phyloP scores from a whole-genome alignment of 441 rosid species.

The Mallotus repandus region DNA sequence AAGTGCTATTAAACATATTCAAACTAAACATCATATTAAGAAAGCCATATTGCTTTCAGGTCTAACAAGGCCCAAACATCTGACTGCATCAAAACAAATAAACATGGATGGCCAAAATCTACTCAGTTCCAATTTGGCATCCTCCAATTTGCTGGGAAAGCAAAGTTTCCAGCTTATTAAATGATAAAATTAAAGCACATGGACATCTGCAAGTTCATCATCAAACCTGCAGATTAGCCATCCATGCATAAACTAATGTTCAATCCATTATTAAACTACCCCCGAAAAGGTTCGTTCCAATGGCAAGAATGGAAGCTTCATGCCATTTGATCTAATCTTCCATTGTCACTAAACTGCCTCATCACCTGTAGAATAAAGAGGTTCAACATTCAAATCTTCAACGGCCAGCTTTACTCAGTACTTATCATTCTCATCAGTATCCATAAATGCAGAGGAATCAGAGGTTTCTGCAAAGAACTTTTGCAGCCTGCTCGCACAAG shows the following conservation, averaged over 20 bases:
- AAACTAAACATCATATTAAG: too few relatives aligned
- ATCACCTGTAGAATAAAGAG: slow-evolving; percentile 2
- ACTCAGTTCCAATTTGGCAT: background rate
- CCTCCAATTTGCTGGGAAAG: background rate
- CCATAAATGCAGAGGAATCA: background rate
- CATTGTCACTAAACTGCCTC: background rate
- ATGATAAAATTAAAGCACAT: background rate
- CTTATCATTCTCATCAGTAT: background rate
- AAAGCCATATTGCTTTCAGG: too few relatives aligned
- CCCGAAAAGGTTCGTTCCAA: background rate
- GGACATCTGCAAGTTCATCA: background rate
- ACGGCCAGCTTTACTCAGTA: background rate
- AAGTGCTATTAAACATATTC: too few relatives aligned
- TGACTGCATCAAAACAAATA: too few relatives aligned
- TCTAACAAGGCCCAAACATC: too few relatives aligned
- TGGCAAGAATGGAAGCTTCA: too few relatives aligned
- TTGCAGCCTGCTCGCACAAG: slow-evolving; percentile 10
- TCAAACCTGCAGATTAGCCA: too few relatives aligned
- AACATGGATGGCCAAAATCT: background rate
- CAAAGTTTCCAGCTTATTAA: slow-evolving; percentile 2
- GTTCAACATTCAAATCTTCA: slow-evolving; percentile 7
- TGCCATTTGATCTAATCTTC: background rate
- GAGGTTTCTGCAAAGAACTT: slow-evolving; percentile 16
- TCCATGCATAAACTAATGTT: too few relatives aligned
- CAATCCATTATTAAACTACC: too few relatives aligned